phyloP scores from a whole-genome alignment of 2,329 filamentous ascomycete species.

The Boeremia lycopersici region DNA sequence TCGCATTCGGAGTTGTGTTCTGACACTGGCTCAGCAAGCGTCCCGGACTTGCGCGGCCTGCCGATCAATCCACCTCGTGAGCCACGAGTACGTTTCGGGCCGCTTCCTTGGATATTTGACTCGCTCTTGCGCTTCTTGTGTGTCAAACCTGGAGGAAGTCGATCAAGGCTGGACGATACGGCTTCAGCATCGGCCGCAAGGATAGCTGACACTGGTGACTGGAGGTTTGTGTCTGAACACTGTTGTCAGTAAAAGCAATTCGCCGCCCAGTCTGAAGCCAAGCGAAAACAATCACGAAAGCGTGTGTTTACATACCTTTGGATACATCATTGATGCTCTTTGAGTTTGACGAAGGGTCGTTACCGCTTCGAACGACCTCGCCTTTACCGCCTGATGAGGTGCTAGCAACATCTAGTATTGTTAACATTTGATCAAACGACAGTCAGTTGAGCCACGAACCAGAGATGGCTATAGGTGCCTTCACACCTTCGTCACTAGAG shows the following conservation, averaged over 20 bases:
- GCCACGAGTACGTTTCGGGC: slow-evolving; percentile 20
- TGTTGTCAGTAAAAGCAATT: neutral
- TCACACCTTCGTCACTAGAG: neutral
- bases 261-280: neutral
- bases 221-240: neutral
- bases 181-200: slow-evolving; percentile 30
- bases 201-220: neutral
- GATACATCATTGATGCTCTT: neutral
- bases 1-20: neutral
- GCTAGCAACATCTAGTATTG: neutral
- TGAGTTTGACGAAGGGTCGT: neutral
- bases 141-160: slow-evolving; percentile 20
- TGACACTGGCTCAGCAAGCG: neutral
- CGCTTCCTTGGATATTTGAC: slow-evolving; percentile 2
- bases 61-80: slow-evolving; percentile 22
- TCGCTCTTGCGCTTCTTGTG: slow-evolving; percentile 30
- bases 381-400: neutral
- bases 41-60: slow-evolving; percentile 22
- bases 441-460: neutral
- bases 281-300: no score
- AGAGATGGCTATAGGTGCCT: neutral
- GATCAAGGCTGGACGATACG: slow-evolving; percentile 27
- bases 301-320: neutral
- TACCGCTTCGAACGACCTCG: neutral
- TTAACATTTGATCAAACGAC: neutral